phyloP scores from a whole-genome alignment of 495 filamentous ascomycete species.

The Sporormia fimetaria region DNA sequence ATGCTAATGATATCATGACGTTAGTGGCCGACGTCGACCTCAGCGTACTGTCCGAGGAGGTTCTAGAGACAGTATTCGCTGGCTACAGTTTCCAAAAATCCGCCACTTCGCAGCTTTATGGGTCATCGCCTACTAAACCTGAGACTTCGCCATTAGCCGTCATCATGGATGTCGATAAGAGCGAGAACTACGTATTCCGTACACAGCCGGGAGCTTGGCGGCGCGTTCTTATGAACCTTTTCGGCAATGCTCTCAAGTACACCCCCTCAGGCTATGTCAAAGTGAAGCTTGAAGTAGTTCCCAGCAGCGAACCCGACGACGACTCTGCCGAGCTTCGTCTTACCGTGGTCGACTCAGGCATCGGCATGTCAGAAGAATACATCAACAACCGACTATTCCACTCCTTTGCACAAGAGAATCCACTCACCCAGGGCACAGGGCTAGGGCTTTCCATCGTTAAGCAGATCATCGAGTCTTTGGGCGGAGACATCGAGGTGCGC shows the following conservation, averaged over 20 bases:
- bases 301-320: slow-evolving; percentile 26
- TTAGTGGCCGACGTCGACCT: slow-evolving; percentile 32
- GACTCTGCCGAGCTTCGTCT: slow-evolving; percentile 34
- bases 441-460: slow-evolving; percentile 50
- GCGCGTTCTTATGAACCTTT: slow-evolving; percentile 69
- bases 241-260: slow-evolving; percentile 68
- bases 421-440: slow-evolving; percentile 53
- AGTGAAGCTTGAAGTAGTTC: slow-evolving; percentile 43
- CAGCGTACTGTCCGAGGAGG: slow-evolving; percentile 45
- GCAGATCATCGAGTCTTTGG: slow-evolving; percentile 50
- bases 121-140: slow-evolving; percentile 8
- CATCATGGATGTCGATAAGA: slow-evolving; percentile 49
- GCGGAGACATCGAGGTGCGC: slow-evolving; percentile 47
- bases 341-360: slow-evolving; percentile 52
- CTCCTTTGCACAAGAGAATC: slow-evolving; percentile 63
- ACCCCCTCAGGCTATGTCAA: slow-evolving; percentile 49
- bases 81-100: slow-evolving; percentile 36
- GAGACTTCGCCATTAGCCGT: slow-evolving; percentile 40
- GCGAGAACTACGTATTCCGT: slow-evolving; percentile 48
- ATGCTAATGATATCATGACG: slow-evolving; percentile 27
- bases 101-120: slow-evolving; percentile 4
- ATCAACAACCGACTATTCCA: slow-evolving; percentile 54
- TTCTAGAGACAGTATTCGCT: slow-evolving; percentile 47
- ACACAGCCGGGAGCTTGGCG: slow-evolving; percentile 63
- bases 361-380: slow-evolving; percentile 58